Evolutionary conservation across 2,329 filamentous ascomycete genomes (phyloP), one percentile per base, ranked within the genome.

Genomic region (Paracoccidioides lutzii): DNA sequence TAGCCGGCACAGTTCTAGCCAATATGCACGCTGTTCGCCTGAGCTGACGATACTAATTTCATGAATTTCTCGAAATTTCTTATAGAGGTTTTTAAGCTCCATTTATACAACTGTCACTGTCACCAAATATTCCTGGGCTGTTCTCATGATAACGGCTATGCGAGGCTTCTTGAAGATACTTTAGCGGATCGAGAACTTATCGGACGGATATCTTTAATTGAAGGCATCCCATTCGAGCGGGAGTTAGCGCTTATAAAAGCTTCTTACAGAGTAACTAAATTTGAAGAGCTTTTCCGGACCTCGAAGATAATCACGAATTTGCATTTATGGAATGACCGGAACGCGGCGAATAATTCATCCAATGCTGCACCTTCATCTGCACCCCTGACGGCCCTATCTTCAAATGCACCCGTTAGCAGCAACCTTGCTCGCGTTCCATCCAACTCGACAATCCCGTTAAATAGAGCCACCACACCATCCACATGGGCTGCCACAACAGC

Each of bases 41-140:
- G 8, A 8, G 6, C 15, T n/a, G 40, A 10, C n/a, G 6, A 14
- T 35, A 30, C 40, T 55, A 52, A 52, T 30, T n/a, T 30, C 28
- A 6, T 30, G 22, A 48, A 51, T 55, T 48, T 55, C 28, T n/a
- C 53, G 38, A 28, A 48, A 51, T 55, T 48, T 55, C 28, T n/a
- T 53, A 40, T 59, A 81, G 79, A 79, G 60, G 70, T 71, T 32
- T 77, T 83, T 66, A 77, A 78, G 61, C 65, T 80, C 50, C 75
- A 78, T 65, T 68, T 81, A 52, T 72, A 77, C 66, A 77, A 82
- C 61, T 77, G 75, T 59, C 80, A 81, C 61, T 84, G 81, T 63
- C 79, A 78, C 54, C 79, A 81, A 55, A 76, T 84, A 53, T 70
- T 83, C 51, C 71, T 84, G 40, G 81, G 80, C 7, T 81, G 80